phyloP scores from a whole-genome alignment of 306 rosid genomes.

The Mimosa bimucronata region DNA sequence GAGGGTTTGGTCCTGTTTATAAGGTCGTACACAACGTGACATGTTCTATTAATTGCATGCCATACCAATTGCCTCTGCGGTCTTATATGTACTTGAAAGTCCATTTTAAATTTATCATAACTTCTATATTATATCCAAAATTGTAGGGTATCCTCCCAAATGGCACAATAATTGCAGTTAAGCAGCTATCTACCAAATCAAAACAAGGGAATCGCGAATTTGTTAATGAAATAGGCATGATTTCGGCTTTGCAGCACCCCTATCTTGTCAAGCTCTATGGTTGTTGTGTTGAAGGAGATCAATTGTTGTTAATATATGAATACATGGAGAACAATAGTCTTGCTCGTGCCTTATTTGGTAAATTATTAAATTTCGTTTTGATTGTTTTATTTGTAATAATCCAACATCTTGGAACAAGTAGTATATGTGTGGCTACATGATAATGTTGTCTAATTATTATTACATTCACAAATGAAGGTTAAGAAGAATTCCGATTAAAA shows the following conservation, averaged over 20 bases:
- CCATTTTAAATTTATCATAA: too few species aligned
- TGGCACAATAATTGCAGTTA: slow-evolving; percentile 49
- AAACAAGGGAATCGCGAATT: slow-evolving; percentile 64
- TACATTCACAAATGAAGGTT: slow-evolving; percentile 23
- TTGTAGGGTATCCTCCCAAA: slow-evolving; percentile 53
- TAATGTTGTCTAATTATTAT: background rate
- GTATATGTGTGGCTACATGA: background rate
- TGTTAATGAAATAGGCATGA: slow-evolving; percentile 59
- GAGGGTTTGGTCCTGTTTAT: slow-evolving; percentile 61
- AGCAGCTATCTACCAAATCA: slow-evolving; percentile 55
- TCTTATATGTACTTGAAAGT: too few species aligned
- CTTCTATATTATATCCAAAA: background rate
- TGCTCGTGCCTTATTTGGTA: slow-evolving; percentile 58
- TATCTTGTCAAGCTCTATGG: slow-evolving; percentile 60
- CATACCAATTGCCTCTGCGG: background rate
- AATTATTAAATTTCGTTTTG: background rate
- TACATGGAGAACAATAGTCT: slow-evolving; percentile 67
- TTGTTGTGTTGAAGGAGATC: slow-evolving; percentile 56
- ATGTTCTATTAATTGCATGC: background rate
- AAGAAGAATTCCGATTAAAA: background rate
- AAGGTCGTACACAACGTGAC: slow-evolving; percentile 33
- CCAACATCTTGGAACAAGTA: too few species aligned
- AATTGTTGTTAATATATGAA: slow-evolving; percentile 54
- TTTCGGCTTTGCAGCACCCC: slow-evolving; percentile 61
- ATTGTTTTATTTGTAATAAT: too few species aligned